Evolutionary conservation across 192 early-diverging fungal genomes (phyloP), one percentile per base, ranked within the genome.

Genomic region (Backusella mclennaniae): DNA sequence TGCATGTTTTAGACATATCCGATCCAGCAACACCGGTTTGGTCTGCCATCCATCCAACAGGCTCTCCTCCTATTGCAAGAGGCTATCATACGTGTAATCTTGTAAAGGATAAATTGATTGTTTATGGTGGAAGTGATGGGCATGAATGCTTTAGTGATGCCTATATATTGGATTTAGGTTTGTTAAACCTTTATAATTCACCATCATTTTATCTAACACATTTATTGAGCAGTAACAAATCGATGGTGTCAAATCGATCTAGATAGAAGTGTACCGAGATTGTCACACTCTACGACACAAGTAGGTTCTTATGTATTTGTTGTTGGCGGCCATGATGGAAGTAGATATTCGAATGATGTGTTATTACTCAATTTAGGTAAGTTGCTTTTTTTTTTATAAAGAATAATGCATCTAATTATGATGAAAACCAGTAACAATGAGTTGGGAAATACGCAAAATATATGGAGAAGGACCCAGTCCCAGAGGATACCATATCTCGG

Each of bases 231-330:
- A 71, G 70, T 49, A 23, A 6, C 39, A 6, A 80, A 79, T 67
- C 87, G 86, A 26, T 97, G 96, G 96, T 80, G 81, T 23, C 85
- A 87, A 49, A 82, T 94, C 23, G 78, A 90, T 1, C 84, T 92
- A 35, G 89, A 93, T 56, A 84, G 89, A 42, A 83, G 85, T 19
- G 66, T 92, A 44, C 94, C 92, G 38, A 90, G 96, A 35, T 84
- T 97, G 35, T 91, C 93, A 5, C 96, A 97, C 75, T 90, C 95
- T 17, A 86, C 94, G 4, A 95, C 94, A 23, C 94, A 93, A 74
- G 94, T 97, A 1, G 96, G 96, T 21, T 93, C 93, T 42, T 97
- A 96, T 80, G 79, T 97, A 63, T 97, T 95, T 85, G 86, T 97
- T 21, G 81, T 96, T 72, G 92, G 95, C 38, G 96, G 96, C 1